Conservation (phyloP, 768 basidiomycete genomes). For the Hypholoma fasciculare region DNA sequence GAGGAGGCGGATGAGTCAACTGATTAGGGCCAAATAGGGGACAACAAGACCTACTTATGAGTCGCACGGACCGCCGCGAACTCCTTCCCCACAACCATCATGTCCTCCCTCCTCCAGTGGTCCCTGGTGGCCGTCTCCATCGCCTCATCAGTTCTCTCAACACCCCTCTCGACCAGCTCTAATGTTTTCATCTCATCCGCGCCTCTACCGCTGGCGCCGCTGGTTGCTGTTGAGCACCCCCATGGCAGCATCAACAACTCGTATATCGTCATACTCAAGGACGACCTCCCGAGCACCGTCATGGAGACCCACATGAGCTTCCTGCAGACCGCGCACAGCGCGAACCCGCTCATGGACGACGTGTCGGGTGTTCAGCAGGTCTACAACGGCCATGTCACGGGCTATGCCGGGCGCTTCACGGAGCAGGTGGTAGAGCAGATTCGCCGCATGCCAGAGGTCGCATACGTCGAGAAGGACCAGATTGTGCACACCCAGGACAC, state of each 20-base stretch:
- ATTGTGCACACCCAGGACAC: constrained; percentile 74
- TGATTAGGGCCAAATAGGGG: constrained; percentile 27
- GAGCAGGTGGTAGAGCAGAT: constrained; percentile 70
- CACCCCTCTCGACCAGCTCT: constrained; percentile 52
- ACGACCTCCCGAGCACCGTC: constrained; percentile 53
- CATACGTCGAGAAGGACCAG: constrained; percentile 92
- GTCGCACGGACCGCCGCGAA: constrained; percentile 9
- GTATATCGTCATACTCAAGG: constrained; percentile 93
- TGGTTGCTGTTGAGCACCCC: constrained; percentile 57
- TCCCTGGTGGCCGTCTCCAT: constrained; percentile 42
- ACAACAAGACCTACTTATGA: constrained; percentile 30
- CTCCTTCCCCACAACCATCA: constrained; percentile 34
- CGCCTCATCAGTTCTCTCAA: constrained; percentile 33
- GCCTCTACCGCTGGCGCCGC: constrained; percentile 58
- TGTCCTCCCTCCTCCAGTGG: constrained; percentile 43
- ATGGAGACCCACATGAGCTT: constrained; percentile 80
- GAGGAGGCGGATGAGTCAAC: constrained; percentile 1
- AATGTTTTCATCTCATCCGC: constrained; percentile 34
- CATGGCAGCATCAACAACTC: constrained; percentile 83
- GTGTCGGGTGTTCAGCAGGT: constrained; percentile 68
- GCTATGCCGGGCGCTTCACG: constrained; percentile 83
- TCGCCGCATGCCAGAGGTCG: constrained; percentile 84
- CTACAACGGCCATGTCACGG: constrained; percentile 71
- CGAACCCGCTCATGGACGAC: constrained; percentile 50
- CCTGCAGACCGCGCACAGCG: constrained; percentile 60